Base-by-base conservation (phyloP, 1,284 basidiomycete species). In the Malassezia sympodialis region DNA sequence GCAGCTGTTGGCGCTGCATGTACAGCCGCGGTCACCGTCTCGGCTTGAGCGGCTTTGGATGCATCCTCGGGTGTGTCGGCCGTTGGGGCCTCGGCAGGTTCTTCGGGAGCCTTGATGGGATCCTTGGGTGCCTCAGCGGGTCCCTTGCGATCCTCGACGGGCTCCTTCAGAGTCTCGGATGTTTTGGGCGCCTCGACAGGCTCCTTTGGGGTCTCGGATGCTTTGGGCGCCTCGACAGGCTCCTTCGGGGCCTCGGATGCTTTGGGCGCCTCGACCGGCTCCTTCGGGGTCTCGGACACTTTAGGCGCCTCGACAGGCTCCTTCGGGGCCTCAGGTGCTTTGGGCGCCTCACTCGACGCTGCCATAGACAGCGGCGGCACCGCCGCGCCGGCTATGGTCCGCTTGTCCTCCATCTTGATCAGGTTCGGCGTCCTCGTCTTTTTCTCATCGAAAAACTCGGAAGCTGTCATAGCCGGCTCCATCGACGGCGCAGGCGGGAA, bases 401-500 rank as follows among this genome's bases (percentile, higher is more conserved):
- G 19, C 2, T 58, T 56, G 27, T 63, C 78, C 54, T 80, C 78
- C 46, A 82, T 71, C 61, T 79, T 76, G 57, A 82, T 66, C 21
- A 81, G 78, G 62, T 90, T 90, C 8, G 62, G 49, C 19, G 84
- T 81, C 14, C 82, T 76, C 0, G 62, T 62, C 35, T 64, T 58
- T 58, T 71, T 69, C 8, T 90, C 90, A 4, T 56, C 66, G 76
- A 96, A 90, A 78, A 88, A 96, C 65, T 96, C 90, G 49, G 80
- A 79, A 1, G 89, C 86, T 8, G 82, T 80, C 50, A 94, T 80
- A 0, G 88, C 83, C 11, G 90, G 82, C 69, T 90, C 86, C 43
- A 80, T 76, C 8, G 88, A 88, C 0, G 84, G 84, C 1, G 89
- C 93, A 8, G 87, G 86, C 1, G 93, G 91, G 81, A 84, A 96